Evolutionary conservation across 2,329 filamentous ascomycete genomes (phyloP), one percentile per base, ranked within the genome.

Genomic region (Chaetomium globosum): DNA sequence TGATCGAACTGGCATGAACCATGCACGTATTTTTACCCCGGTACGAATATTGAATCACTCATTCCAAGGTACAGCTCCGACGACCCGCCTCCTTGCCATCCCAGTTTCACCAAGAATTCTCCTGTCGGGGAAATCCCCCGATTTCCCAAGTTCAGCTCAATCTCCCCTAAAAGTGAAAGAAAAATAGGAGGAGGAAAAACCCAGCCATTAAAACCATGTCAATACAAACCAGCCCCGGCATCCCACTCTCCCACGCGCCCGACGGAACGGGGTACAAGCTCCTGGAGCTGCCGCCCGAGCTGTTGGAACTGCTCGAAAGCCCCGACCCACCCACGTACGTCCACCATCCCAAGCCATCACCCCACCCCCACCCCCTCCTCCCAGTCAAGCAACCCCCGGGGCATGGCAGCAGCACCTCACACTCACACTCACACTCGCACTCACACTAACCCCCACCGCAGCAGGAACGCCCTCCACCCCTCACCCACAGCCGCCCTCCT

Each of bases 231-330:
- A 71, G 74, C 62, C 53, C 75, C n/a, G 81, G 80, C 55, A 83
- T 86, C 52, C 78, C 81, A 7, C 77, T 89, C 63, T 75, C 77
- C 53, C 81, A 86, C 70, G 77, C 77, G 48, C 81, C 82, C 7
- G 76, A 82, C 55, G 77, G 80, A 51, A 71, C 80, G 19, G 80
- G 81, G 59, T 88, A 87, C 75, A 86, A 85, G 65, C 81, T 89
- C 63, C 77, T 89, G 59, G 87, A 89, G 73, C 80, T 89, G 3
- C 85, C 87, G 0, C 78, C 84, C 0, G 86, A 88, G 64, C 77
- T 89, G 9, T 79, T 84, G 56, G 76, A 79, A 23, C 77, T 85
- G 6, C 80, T 89, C 51, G 83, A 87, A 72, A 82, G 83, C 9
- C 78, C 81, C 19, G 73, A 79, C 51, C 79, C 85, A 30, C 84